Evolutionary conservation across 257 asterid genomes (phyloP).

Genomic region (Scutellaria galericulata): DNA sequence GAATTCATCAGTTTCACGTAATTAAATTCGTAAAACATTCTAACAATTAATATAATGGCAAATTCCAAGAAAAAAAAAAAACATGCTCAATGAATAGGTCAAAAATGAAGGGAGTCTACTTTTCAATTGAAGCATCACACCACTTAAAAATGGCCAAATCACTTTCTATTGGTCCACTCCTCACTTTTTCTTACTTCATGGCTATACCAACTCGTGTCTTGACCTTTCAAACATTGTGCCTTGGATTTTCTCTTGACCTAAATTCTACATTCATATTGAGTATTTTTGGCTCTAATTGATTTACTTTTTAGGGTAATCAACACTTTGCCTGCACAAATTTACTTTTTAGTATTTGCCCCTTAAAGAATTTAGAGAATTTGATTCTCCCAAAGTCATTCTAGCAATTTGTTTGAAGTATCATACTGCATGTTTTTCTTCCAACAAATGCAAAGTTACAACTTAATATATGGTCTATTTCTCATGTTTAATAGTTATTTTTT

Average conservation of each 20-base stretch:
- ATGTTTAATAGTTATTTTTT: too few relatives aligned
- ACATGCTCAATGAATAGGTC: slow-evolving; percentile 5
- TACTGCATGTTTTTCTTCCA: too few relatives aligned
- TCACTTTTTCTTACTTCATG: slow-evolving; percentile 8
- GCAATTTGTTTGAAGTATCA: too few relatives aligned
- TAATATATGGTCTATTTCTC: too few relatives aligned
- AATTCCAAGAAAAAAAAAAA: slow-evolving; percentile 15
- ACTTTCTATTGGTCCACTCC: slow-evolving; percentile 20
- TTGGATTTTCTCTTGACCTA: slow-evolving; percentile 33
- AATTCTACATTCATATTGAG: slow-evolving; percentile 40
- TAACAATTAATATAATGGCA: background rate
- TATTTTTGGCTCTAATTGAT: background rate
- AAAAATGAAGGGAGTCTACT: background rate
- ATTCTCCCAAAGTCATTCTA: too few relatives aligned
- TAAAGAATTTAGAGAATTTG: too few relatives aligned
- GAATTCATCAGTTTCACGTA: too few relatives aligned
- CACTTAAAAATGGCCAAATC: slow-evolving; percentile 4
- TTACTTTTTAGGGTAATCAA: slow-evolving; percentile 1
- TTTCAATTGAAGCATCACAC: background rate
- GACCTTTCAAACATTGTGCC: slow-evolving; percentile 32
- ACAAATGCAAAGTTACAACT: too few relatives aligned
- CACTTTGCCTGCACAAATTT: background rate
- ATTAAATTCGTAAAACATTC: background rate
- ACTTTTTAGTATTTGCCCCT: background rate
- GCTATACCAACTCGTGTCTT: slow-evolving; percentile 31